phyloP scores from a whole-genome alignment of 768 basidiomycete species.

The Mycena pura region DNA sequence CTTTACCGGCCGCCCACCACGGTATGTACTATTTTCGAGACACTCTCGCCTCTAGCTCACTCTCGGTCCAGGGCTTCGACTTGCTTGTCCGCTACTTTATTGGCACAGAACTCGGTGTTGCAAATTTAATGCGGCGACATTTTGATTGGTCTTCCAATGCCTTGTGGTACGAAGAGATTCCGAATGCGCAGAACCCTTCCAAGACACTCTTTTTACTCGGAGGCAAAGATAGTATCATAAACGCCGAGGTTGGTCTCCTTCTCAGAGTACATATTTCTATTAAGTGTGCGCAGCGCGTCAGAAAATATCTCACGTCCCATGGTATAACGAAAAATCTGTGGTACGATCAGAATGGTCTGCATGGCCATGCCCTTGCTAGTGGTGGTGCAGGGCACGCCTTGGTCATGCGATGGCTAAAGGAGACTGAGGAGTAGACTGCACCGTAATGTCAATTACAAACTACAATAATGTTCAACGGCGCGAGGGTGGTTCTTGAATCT shows the following conservation, averaged over 20 bases:
- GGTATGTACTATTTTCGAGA: slow-evolving; percentile 46
- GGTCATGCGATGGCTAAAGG: slow-evolving; percentile 69
- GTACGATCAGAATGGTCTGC: slow-evolving; percentile 66
- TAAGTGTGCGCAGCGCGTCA: slow-evolving; percentile 59
- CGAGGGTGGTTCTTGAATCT: slow-evolving; percentile 23
- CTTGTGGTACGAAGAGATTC: slow-evolving; percentile 90
- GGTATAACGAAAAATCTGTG: slow-evolving; percentile 71
- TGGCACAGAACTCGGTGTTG: slow-evolving; percentile 85
- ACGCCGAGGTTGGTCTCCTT: slow-evolving; percentile 60
- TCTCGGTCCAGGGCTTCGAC: slow-evolving; percentile 67
- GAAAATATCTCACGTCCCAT: slow-evolving; percentile 77
- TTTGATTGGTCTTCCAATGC: slow-evolving; percentile 90
- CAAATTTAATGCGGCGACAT: slow-evolving; percentile 82
- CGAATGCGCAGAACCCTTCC: slow-evolving; percentile 70
- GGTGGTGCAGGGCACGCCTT: slow-evolving; percentile 58
- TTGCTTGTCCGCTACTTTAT: slow-evolving; percentile 89
- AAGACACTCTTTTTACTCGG: slow-evolving; percentile 81
- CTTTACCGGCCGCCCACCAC: slow-evolving; percentile 74
- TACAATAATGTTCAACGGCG: too few species aligned
- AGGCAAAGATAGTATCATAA: slow-evolving; percentile 82
- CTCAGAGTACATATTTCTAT: background rate
- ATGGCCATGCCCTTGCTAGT: slow-evolving; percentile 65
- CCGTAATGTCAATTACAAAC: too few species aligned
- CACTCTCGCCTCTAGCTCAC: background rate
- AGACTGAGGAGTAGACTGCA: slow-evolving; percentile 24